phyloP scores from a whole-genome alignment of 2,329 filamentous ascomycete genomes.

The Paraconiothyrium brasiliense region DNA sequence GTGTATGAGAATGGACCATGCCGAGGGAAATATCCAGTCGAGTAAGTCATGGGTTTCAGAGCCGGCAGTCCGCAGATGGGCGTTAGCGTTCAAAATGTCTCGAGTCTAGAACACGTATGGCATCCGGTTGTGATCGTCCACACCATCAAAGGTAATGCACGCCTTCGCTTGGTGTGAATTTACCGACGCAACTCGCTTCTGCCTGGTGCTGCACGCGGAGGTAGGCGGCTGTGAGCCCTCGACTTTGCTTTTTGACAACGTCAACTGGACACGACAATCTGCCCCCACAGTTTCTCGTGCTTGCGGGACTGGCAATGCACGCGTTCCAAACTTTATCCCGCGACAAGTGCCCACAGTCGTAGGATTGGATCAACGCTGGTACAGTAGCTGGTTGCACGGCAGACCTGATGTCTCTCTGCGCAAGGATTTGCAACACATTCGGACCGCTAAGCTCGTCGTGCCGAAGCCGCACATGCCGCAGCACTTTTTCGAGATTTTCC shows the following conservation, averaged over 20 bases:
- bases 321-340: not conserved
- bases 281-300: constrained; percentile 7
- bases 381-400: not conserved
- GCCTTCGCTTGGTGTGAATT: constrained; percentile 21
- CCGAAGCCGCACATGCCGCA: constrained; percentile 36
- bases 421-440: constrained; percentile 31
- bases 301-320: not conserved
- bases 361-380: constrained; percentile 4
- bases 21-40: constrained; percentile 24
- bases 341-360: not conserved
- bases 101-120: constrained; percentile 46
- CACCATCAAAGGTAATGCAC: constrained; percentile 28
- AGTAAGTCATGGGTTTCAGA: constrained; percentile 34
- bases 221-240: constrained; percentile 22
- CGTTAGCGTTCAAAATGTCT: constrained; percentile 36
- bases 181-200: constrained; percentile 31
- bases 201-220: constrained; percentile 22
- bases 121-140: constrained; percentile 33
- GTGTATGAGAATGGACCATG: constrained; percentile 10
- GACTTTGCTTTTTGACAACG: constrained; percentile 10
- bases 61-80: constrained; percentile 38
- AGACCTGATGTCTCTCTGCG: constrained; percentile 13
- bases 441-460: constrained; percentile 2
- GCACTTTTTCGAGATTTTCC: constrained; percentile 27
- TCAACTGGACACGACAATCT: constrained; percentile 7